Conservation (phyloP, 345 rosid species). For the Hibiscus syriacus region DNA sequence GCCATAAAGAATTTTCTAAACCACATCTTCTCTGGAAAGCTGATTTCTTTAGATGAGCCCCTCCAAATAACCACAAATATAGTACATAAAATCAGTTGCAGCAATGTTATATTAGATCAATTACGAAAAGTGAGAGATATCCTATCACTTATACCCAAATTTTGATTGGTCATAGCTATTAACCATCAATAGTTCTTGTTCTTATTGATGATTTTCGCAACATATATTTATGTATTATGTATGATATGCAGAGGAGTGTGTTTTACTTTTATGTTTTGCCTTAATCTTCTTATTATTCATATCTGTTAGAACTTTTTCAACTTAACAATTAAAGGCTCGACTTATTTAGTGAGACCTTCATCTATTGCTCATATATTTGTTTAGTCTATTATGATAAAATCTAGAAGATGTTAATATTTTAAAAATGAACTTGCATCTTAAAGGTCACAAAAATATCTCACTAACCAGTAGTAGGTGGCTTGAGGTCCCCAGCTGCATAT, state of each 20-base stretch:
- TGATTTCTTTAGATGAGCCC: not conserved
- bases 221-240: not conserved
- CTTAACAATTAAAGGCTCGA: not conserved
- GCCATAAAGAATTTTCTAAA: not conserved
- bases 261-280: not conserved
- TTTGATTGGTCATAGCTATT: not conserved
- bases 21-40: not conserved
- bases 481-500: constrained; percentile 96
- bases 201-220: not conserved
- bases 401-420: no score
- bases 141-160: not conserved
- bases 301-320: not conserved
- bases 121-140: not conserved
- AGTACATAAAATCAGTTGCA: not conserved
- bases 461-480: constrained; percentile 82
- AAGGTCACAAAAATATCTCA: constrained; percentile 7
- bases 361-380: not conserved
- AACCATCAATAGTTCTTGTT: not conserved
- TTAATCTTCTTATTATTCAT: not conserved
- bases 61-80: not conserved
- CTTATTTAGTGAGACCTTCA: not conserved
- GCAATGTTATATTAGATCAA: not conserved
- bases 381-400: not conserved
- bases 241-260: not conserved
- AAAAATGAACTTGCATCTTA: no score